Base-by-base conservation (phyloP, 2,329 filamentous ascomycete genomes). In the Cryphonectria naterciae region DNA sequence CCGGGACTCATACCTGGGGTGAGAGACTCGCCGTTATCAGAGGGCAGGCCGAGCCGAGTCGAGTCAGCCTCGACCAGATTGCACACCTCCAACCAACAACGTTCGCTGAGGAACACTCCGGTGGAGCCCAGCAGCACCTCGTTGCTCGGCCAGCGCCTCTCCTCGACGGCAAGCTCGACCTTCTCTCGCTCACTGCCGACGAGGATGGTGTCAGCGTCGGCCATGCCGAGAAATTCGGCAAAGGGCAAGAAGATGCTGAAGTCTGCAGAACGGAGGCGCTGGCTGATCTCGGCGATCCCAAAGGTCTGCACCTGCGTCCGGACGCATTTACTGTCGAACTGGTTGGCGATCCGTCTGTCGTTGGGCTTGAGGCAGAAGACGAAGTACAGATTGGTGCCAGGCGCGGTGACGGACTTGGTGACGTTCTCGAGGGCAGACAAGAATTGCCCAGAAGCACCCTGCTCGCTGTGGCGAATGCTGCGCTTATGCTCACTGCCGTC, bases 311-410 rank as follows among this genome's bases (percentile, higher is more conserved):
- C 88, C 79, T 99, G 96, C 15, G 93, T 93, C 4, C 96, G 91
- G 32, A 99, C 96, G 79, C 96, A 99, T 81, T 98, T 98, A 87
- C 94, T 98, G 81, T 99, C 96, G 76, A 98, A 99, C 78, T 99
- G 96, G 76, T 99, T 99, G 73, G 96, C 95, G 75, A 99, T 99
- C 65, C 96, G 91, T 68, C 96, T 89, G 79, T 99, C 96, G 76
- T 99, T 99, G 32, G 96, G 95, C 82, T 99, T 99, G 74, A 99
- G 83, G 78, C 96, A 99, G 81, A 99, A 98, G 61, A 99, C 89
- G 76, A 98, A 98, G 81, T 99, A 99, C 0, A 92, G 89, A 77
- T 99, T 99, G 15, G 94, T 93, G 77, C 94, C 93, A 4, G 91
- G 88, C 2, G 93, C 90, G 2, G 90, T 92, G 61, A 99, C 85